Percentiles rank a stretch among this genome's conserved stretches.
phyloP scores from a whole-genome alignment of 371 early-diverging fungal species.

The Apophysomyces ossiformis region DNA sequence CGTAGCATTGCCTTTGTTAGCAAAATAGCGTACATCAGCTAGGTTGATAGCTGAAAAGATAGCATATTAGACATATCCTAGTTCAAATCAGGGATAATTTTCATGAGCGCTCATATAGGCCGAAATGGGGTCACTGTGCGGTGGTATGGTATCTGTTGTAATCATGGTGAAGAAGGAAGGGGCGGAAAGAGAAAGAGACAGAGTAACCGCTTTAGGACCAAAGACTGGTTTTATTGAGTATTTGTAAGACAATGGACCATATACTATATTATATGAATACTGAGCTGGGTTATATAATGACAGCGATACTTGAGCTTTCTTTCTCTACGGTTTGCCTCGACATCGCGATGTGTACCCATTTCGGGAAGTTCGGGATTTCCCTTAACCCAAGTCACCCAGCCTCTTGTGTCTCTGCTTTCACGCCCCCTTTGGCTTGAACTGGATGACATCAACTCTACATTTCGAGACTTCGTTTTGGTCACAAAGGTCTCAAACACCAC shows the following conservation, averaged over 20 bases:
- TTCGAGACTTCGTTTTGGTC: constrained; percentile 56
- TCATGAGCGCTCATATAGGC: constrained; percentile 56
- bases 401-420: constrained; percentile 6
- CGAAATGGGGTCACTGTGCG: constrained; percentile 45
- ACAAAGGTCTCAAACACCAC: constrained; percentile 36
- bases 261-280: too few relatives aligned
- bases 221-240: background rate
- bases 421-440: background rate
- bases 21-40: constrained; percentile 50
- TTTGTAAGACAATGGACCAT: too few relatives aligned
- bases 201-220: background rate
- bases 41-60: constrained; percentile 41
- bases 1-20: constrained; percentile 33
- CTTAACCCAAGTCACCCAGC: background rate
- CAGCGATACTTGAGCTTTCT: too few relatives aligned
- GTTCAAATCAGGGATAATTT: constrained; percentile 23
- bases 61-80: background rate
- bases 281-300: too few relatives aligned
- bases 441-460: constrained; percentile 40
- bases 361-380: constrained; percentile 4
- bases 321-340: background rate
- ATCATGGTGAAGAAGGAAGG: background rate
- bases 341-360: background rate
- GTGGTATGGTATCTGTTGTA: constrained; percentile 46
- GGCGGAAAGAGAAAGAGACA: background rate